Evolutionary conservation across 2,329 filamentous ascomycete genomes (phyloP), one percentile per base, ranked within the genome.

Genomic region (Trichoderma endophyticum): DNA sequence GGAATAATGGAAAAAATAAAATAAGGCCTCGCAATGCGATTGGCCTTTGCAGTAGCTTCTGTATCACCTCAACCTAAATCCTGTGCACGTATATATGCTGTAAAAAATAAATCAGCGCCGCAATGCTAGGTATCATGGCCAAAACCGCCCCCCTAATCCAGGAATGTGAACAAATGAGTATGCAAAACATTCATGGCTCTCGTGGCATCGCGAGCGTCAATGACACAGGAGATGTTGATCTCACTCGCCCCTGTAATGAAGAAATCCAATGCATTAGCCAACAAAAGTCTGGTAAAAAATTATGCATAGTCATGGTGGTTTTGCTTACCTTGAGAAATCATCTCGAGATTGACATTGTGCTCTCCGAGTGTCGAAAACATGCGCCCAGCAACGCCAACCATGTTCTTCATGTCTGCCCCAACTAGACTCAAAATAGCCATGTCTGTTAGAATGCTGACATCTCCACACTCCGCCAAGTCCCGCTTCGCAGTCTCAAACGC

Each of bases 201-300:
- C 76, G 95, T 94, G 26, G 96, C 95, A 79, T 98, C 94, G 75
- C 91, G 87, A 76, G 94, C 93, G 78, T 97, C 94, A 80, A 99
- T 97, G 60, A 99, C 96, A 79, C 96, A 99, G 12, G 94, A 97
- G 73, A 99, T 99, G 82, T 98, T 99, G 83, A 99, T 99, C 85
- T 99, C 96, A 80, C 95, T 98, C 30, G 96, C 96, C 78, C 95
- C 94, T 97, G 30, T 6, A 34, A 59, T n/a, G 74, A 62, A 3
- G 5, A 51, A 9, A 24, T 57, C 62, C n/a, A 76, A 66, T 78
- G 71, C 54, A 9, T 39, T 18, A 72, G 0, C 8, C 39, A 15
- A 24, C 4, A 18, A 34, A 32, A 15, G 34, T 7, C 39, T 32
- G 28, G 14, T 11, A 9, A 8, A 34, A 34, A 61, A 66, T 6